Base-by-base conservation (phyloP, 768 basidiomycete genomes). In the Russula brevipes region DNA sequence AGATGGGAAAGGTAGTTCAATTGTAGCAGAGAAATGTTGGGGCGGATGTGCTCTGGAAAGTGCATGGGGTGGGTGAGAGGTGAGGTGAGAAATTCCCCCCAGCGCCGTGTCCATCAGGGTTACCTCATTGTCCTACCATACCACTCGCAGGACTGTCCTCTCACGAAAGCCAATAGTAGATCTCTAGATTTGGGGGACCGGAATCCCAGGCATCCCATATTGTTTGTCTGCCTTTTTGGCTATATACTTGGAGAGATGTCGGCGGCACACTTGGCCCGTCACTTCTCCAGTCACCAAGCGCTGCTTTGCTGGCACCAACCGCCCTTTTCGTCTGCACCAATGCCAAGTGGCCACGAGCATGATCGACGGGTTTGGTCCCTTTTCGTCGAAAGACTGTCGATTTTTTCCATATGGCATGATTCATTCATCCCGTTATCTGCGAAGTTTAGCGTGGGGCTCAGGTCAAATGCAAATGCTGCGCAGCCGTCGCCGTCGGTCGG, bases 221-320 rank as follows among this genome's bases (percentile, higher is more conserved):
- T 38, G 49, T 45, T 36, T 35, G 35, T 53, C 57, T 35, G 14
- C 10, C 5, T 36, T 19, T 44, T 60, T 60, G 30, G 42, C 41
- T 45, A 17, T 36, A 60, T 10, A 11, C 16, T 24, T 19, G 19
- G 42, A 45, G 9, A 33, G n/a, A 44, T 17, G 47, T 19, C 51
- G 51, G 51, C 57, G 53, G 39, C 17, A 31, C 4, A 3, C 31
- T 42, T 46, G 6, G 12, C 0, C n/a, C 14, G n/a, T 24, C 12
- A 31, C 31, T 45, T 49, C 44, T 6, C 24, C 24, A 42, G 42
- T 60, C 39, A 8, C 46, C 50, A 38, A 30, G 33, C 16, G 17
- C 39, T 41, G 51, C 52, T 36, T 12, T 47, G 52, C 63, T 59
- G 63, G 58, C 57, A 64, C 5, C 35, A n/a, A 33, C 5, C n/a